Conservation (phyloP, 2,329 filamentous ascomycete genomes). For the Epicoccum sorghinum region DNA sequence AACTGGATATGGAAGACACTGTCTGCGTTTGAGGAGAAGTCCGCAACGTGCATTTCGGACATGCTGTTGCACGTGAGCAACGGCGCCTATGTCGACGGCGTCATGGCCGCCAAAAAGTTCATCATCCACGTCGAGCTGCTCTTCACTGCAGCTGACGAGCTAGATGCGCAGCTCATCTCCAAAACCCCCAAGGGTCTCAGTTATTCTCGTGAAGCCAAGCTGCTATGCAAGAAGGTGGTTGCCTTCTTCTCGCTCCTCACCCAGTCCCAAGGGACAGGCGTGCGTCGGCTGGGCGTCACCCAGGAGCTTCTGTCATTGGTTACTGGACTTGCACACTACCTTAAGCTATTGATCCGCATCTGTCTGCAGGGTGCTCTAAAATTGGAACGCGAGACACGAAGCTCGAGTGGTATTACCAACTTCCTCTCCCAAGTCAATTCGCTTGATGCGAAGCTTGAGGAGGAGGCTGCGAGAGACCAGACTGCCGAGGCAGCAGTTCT, state of each 20-base stretch:
- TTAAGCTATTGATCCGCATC: constrained; percentile 96
- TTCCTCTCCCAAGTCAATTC: constrained; percentile 86
- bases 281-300: constrained; percentile 90
- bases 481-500: constrained; percentile 50
- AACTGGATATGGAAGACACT: constrained; percentile 98
- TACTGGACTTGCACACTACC: constrained; percentile 93
- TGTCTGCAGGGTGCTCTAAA: constrained; percentile 92
- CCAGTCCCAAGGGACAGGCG: constrained; percentile 90
- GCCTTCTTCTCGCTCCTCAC: constrained; percentile 95
- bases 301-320: constrained; percentile 98
- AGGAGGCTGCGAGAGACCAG: constrained; percentile 48
- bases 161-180: constrained; percentile 74
- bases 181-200: constrained; percentile 81
- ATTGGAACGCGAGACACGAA: constrained; percentile 82
- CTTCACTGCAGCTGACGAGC: constrained; percentile 83
- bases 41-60: constrained; percentile 96
- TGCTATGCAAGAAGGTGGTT: constrained; percentile 99
- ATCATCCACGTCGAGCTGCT: constrained; percentile 95
- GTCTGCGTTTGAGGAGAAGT: constrained; percentile 96
- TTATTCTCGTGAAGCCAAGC: constrained; percentile 94
- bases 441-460: constrained; percentile 64
- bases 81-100: constrained; percentile 91
- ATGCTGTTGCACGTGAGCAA: constrained; percentile 99
- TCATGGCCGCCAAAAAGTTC: constrained; percentile 93
- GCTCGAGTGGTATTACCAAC: constrained; percentile 74